These are phyloP conservation scores for Lipomyces orientalis DNA, from an alignment of 805 yeast species.

Conservation along the genomic window DNA sequence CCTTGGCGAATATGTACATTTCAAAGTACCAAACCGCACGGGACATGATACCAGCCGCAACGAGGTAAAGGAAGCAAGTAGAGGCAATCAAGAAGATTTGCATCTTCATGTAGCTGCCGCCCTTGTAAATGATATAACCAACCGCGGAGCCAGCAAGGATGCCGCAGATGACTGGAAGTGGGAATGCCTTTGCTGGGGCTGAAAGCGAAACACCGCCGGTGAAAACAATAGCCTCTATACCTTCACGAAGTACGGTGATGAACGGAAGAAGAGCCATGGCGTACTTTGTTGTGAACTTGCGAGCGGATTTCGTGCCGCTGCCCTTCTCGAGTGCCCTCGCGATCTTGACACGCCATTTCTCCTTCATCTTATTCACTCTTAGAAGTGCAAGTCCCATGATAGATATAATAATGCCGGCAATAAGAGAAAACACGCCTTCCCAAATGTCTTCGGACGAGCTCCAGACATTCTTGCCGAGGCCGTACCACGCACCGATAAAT, in stretches of 20 bases:
- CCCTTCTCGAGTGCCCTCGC: slow-evolving; percentile 70
- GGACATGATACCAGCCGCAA: slow-evolving; percentile 90
- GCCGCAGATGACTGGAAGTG: slow-evolving; percentile 88
- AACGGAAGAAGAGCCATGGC: slow-evolving; percentile 89
- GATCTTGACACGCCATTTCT: slow-evolving; percentile 94
- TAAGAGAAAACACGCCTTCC: slow-evolving; percentile 94
- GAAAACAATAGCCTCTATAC: slow-evolving; percentile 93
- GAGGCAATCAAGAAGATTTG: slow-evolving; percentile 86
- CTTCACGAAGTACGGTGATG: slow-evolving; percentile 92
- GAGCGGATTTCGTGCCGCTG: slow-evolving; percentile 46
- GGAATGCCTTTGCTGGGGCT: slow-evolving; percentile 73
- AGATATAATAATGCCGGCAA: slow-evolving; percentile 88
- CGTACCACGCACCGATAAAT: slow-evolving; percentile 91
- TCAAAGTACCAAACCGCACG: slow-evolving; percentile 92
- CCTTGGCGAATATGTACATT: slow-evolving; percentile 63
- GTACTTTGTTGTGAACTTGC: slow-evolving; percentile 70
- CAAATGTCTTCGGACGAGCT: slow-evolving; percentile 88
- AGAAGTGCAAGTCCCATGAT: slow-evolving; percentile 96
- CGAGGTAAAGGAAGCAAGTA: slow-evolving; percentile 85
- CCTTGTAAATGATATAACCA: slow-evolving; percentile 75
- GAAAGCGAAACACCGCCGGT: slow-evolving; percentile 93
- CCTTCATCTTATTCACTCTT: slow-evolving; percentile 94
- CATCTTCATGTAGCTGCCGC: slow-evolving; percentile 81
- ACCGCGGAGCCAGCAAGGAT: slow-evolving; percentile 74
- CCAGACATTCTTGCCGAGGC: slow-evolving; percentile 82